A percentile compares a stretch with the other conserved stretches of the same genome.
Conservation (phyloP, 2,329 filamentous ascomycete species). For the Hypoxylon sp. region DNA sequence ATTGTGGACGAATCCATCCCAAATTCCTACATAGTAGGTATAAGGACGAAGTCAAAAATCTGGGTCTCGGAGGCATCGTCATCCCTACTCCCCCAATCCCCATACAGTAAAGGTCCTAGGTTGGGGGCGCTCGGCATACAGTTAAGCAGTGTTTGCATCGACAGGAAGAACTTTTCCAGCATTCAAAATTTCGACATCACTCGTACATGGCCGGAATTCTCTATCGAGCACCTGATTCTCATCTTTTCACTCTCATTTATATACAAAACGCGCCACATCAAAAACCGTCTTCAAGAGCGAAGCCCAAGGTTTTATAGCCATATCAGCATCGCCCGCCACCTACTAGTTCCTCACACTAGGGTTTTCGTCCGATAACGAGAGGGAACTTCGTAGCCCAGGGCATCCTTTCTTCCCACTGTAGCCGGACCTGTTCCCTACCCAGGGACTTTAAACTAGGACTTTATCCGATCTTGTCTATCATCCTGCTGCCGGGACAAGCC, state of each 20-base stretch:
- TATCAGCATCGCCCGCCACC: constrained; percentile 32
- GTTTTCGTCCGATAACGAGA: constrained; percentile 33
- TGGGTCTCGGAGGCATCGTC: constrained; percentile 42
- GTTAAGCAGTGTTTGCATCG: constrained; percentile 41
- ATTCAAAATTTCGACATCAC: constrained; percentile 34
- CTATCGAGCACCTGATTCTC: constrained; percentile 32
- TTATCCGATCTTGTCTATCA: constrained; percentile 31
- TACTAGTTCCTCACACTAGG: constrained; percentile 24
- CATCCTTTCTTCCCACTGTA: constrained; percentile 32
- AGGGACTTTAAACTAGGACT: constrained; percentile 34
- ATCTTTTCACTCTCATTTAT: constrained; percentile 29
- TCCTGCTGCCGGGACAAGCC: constrained; percentile 17
- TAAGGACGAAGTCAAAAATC: constrained; percentile 41
- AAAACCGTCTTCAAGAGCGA: constrained; percentile 28
- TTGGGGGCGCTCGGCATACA: constrained; percentile 40
- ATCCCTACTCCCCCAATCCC: constrained; percentile 42
- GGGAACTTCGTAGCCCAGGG: constrained; percentile 34
- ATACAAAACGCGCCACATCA: constrained; percentile 31
- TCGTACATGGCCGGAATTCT: constrained; percentile 37
- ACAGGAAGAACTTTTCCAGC: constrained; percentile 35
- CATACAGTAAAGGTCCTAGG: constrained; percentile 38
- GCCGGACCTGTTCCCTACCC: constrained; percentile 21
- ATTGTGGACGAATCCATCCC: constrained; percentile 40
- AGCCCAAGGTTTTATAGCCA: constrained; percentile 33
- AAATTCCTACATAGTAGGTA: constrained; percentile 34